phyloP scores from a whole-genome alignment of 2,329 filamentous ascomycete genomes.

The Elsinoe fawcettii region DNA sequence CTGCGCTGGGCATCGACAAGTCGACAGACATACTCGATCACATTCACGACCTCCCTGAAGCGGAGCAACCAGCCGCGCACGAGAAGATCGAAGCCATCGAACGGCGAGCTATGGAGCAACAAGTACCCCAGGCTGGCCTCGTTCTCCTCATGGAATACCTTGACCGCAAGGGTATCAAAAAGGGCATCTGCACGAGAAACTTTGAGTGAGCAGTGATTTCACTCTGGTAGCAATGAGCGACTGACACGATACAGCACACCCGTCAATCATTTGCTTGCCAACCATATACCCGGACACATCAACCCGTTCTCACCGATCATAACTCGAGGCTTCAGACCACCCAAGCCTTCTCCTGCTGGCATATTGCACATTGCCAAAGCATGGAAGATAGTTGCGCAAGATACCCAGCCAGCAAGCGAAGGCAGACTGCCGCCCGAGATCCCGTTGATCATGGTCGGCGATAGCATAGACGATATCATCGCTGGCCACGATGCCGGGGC shows the following conservation, averaged over 20 bases:
- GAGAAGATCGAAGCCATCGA: conserved; percentile 73
- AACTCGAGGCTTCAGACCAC: conserved; percentile 72
- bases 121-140: conserved; percentile 76
- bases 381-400: conserved; percentile 53
- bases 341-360: conserved; percentile 82
- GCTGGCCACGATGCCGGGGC: conserved; percentile 77
- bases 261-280: conserved; percentile 64
- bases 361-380: conserved; percentile 74
- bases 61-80: conserved; percentile 52
- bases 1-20: conserved; percentile 63
- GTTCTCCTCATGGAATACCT: conserved; percentile 73
- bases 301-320: conserved; percentile 64
- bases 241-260: conserved; percentile 42
- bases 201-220: conserved; percentile 53
- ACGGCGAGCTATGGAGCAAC: conserved; percentile 66
- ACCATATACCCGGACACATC: conserved; percentile 59
- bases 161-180: conserved; percentile 56
- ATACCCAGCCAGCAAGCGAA: conserved; percentile 30
- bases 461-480: conserved; percentile 84
- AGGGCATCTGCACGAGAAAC: conserved; percentile 90
- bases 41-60: conserved; percentile 63
- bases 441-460: conserved; percentile 47
- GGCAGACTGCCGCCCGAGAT: conserved; percentile 29
- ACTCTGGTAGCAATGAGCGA: neutral
- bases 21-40: conserved; percentile 79